These are phyloP conservation scores for Fusarium pseudonygamai DNA, from an alignment of 2,329 filamentous ascomycete species.

Conservation along the genomic window DNA sequence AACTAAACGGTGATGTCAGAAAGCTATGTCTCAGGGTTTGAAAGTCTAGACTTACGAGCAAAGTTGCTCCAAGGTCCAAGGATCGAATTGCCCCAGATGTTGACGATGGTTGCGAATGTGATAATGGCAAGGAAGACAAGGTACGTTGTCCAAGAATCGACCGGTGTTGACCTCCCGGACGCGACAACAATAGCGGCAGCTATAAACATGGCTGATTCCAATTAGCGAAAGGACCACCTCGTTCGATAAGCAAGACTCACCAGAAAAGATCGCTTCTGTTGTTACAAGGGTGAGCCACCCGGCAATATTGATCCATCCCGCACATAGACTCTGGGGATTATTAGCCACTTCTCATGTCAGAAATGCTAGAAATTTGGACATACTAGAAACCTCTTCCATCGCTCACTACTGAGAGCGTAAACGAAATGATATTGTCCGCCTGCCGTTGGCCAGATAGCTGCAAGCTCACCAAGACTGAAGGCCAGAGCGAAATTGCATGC, in stretches of 20 bases:
- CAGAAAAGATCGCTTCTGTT: background rate
- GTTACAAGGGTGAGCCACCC: background rate
- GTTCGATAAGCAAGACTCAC: background rate
- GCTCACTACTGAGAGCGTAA: background rate
- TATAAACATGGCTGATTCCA: background rate
- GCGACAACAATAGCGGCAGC: background rate
- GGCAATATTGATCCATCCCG: background rate
- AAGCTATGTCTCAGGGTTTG: rapidly evolving
- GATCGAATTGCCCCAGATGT: background rate
- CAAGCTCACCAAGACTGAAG: background rate
- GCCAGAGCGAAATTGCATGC: background rate
- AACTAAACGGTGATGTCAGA: too few species aligned
- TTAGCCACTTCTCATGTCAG: rapidly evolving
- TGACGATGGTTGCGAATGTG: background rate
- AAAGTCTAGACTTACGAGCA: background rate
- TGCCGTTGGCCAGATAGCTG: background rate
- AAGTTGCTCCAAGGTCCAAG: background rate
- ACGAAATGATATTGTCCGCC: background rate
- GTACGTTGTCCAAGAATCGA: background rate
- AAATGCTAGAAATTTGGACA: too few species aligned
- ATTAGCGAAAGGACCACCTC: rapidly evolving
- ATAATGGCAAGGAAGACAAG: background rate
- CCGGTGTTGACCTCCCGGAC: background rate
- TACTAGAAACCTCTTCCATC: background rate
- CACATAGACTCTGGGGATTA: background rate